phyloP scores from a whole-genome alignment of 768 basidiomycete genomes.

The Lactarius quietus region DNA sequence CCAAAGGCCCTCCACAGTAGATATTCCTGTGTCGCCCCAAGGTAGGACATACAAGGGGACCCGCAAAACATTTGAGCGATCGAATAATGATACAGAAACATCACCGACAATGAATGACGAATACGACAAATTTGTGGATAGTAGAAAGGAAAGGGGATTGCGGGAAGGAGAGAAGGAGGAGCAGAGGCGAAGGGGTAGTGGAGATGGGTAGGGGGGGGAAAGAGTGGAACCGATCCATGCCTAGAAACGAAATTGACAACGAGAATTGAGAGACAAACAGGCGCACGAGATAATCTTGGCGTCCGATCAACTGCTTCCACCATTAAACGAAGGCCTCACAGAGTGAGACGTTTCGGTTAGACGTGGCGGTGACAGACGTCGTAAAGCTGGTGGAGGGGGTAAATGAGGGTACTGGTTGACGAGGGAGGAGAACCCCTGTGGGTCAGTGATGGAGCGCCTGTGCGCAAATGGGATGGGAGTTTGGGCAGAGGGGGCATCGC shows the following conservation, averaged over 20 bases:
- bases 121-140: slow-evolving; percentile 12
- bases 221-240: not conserved
- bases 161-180: not conserved
- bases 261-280: not conserved
- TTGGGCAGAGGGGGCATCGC: slow-evolving; percentile 32
- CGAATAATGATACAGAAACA: slow-evolving; percentile 26
- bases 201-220: not conserved
- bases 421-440: slow-evolving; percentile 46
- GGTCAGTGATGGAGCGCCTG: slow-evolving; percentile 55
- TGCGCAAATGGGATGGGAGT: slow-evolving; percentile 49
- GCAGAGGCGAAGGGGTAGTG: no score
- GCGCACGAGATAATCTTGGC: not conserved
- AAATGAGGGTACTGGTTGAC: slow-evolving; percentile 46
- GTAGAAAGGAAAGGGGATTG: slow-evolving; percentile 5
- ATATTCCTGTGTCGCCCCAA: slow-evolving; percentile 12
- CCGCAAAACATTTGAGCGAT: slow-evolving; percentile 22
- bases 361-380: slow-evolving; percentile 27
- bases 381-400: slow-evolving; percentile 44
- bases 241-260: slow-evolving; percentile 6
- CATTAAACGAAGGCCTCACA: slow-evolving; percentile 22
- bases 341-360: slow-evolving; percentile 19
- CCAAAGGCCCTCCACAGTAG: slow-evolving; percentile 22
- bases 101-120: slow-evolving; percentile 19
- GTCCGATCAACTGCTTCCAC: slow-evolving; percentile 14
- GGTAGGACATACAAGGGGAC: slow-evolving; percentile 17